phyloP scores from a whole-genome alignment of 495 filamentous ascomycete genomes.

The Elaphomyces granulatus region DNA sequence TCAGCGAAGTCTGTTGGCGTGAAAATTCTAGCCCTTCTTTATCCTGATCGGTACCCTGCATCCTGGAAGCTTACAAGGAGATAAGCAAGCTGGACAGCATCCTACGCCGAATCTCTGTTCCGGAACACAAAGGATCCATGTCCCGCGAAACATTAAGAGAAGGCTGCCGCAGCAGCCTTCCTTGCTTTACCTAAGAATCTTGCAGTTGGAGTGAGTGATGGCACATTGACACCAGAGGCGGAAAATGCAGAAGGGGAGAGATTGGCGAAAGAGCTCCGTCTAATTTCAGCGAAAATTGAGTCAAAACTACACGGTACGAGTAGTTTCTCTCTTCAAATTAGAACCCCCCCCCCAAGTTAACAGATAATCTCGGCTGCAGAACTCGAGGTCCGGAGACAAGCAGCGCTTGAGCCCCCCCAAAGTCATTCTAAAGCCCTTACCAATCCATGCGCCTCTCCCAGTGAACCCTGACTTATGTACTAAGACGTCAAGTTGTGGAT shows the following conservation, averaged over 20 bases:
- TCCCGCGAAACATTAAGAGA: conserved; percentile 26
- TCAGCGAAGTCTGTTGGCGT: conserved; percentile 40
- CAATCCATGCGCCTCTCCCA: conserved; percentile 31
- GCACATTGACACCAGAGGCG: conserved; percentile 7
- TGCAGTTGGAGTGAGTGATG: conserved; percentile 11
- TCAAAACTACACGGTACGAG: conserved; percentile 36
- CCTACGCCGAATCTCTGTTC: too few species aligned
- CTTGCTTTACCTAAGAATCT: conserved; percentile 14
- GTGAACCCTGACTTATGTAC: conserved; percentile 35
- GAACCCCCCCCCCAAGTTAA: neutral
- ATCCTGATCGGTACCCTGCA: conserved; percentile 70
- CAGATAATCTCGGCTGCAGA: conserved; percentile 22
- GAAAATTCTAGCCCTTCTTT: conserved; percentile 55
- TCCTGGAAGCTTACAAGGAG: conserved; percentile 41
- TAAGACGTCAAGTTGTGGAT: conserved; percentile 10
- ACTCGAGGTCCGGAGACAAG: conserved; percentile 37
- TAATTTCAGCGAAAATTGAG: conserved; percentile 30
- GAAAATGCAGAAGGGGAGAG: conserved; percentile 15
- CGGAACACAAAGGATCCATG: conserved; percentile 22
- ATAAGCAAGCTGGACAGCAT: conserved; percentile 33
- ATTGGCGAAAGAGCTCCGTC: conserved; percentile 25
- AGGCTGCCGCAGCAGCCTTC: conserved; percentile 19
- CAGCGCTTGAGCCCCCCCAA: conserved; percentile 30
- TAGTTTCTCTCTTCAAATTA: conserved; percentile 1
- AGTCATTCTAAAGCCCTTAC: conserved; percentile 39